These are phyloP conservation scores for Scutellaria barbata DNA, from an alignment of 257 asterid species.

Conservation along the genomic window DNA sequence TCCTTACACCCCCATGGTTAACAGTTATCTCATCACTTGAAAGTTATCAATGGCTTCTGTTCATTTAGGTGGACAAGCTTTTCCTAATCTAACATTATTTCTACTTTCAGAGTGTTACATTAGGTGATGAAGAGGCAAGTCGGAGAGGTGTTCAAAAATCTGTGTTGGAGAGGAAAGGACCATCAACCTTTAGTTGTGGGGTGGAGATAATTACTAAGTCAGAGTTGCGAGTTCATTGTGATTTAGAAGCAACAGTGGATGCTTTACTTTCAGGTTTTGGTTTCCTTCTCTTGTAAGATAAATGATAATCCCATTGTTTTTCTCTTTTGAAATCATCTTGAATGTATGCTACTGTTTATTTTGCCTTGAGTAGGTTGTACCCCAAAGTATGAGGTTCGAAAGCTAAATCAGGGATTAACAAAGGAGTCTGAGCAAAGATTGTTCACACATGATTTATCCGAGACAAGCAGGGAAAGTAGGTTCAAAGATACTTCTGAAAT, in stretches of 20 bases:
- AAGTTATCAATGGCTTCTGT: constrained; percentile 12
- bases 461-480: constrained; percentile 42
- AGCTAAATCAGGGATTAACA: constrained; percentile 52
- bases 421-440: constrained; percentile 42
- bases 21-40: constrained; percentile 19
- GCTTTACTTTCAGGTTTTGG: constrained; percentile 76
- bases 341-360: constrained; percentile 28
- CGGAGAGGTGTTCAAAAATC: constrained; percentile 94
- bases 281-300: constrained; percentile 28
- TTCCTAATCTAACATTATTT: constrained; percentile 30
- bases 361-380: constrained; percentile 62
- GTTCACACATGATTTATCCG: constrained; percentile 40
- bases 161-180: constrained; percentile 96
- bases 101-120: constrained; percentile 82
- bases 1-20: constrained; percentile 4
- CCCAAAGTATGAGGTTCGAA: constrained; percentile 80
- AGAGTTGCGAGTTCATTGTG: constrained; percentile 76
- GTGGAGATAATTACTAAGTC: constrained; percentile 91
- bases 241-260: constrained; percentile 92
- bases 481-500: constrained; percentile 41
- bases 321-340: constrained; percentile 18
- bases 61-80: constrained; percentile 21
- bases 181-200: constrained; percentile 85
- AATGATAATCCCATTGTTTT: constrained; percentile 26
- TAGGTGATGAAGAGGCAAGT: constrained; percentile 99